Conservation (phyloP, 306 rosid genomes). For the Cicer cuneatum region DNA sequence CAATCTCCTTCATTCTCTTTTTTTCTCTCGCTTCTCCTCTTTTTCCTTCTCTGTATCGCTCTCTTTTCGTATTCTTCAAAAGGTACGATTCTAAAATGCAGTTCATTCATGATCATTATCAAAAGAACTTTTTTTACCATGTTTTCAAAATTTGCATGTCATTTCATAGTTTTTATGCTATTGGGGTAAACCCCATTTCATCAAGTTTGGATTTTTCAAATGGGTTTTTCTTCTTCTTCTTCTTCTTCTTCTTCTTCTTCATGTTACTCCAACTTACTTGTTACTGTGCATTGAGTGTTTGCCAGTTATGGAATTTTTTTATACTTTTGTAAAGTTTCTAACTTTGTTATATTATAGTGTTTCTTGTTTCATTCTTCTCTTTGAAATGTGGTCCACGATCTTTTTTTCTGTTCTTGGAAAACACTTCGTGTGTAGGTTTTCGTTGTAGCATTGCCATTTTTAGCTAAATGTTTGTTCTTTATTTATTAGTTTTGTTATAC, state of each 20-base stretch:
- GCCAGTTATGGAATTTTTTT: not conserved
- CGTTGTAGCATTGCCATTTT: constrained; percentile 30
- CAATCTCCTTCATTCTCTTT: no score
- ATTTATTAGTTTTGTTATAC: not conserved
- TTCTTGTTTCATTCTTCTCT: constrained; percentile 19
- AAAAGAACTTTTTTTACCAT: not conserved
- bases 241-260: not conserved
- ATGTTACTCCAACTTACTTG: not conserved
- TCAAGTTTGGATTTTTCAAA: not conserved
- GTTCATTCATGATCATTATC: constrained; percentile 2
- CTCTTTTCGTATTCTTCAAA: not conserved
- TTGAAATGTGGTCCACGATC: constrained; percentile 32
- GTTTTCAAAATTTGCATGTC: not conserved
- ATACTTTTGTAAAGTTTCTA: constrained; percentile 12
- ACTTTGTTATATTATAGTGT: constrained; percentile 1
- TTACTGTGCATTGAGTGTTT: not conserved
- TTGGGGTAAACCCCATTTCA: not conserved
- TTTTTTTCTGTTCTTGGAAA: not conserved
- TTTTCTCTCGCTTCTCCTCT: no score
- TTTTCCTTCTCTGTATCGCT: no score
- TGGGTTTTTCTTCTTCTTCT: not conserved
- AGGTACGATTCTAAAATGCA: not conserved
- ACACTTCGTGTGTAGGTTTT: constrained; percentile 4
- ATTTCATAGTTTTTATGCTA: not conserved
- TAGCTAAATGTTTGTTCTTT: not conserved